Evolutionary conservation across 306 rosid genomes (phyloP), one percentile per base, ranked within the genome.

Genomic region (Myrica gale): DNA sequence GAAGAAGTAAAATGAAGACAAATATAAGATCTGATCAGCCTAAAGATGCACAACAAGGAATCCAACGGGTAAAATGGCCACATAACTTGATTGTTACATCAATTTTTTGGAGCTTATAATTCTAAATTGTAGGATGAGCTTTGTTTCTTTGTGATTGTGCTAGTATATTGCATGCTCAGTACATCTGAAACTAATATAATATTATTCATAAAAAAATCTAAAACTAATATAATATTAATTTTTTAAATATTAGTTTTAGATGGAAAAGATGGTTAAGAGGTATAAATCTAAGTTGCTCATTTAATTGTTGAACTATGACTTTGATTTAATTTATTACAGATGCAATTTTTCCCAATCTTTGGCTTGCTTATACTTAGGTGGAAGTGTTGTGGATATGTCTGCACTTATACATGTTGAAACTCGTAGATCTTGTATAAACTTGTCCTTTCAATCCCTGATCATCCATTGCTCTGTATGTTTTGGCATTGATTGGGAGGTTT

Each of bases 11-110:
- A 79, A 61, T 68, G 12, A 89, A 81, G 83, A 74, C 85, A 26
- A 79, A 81, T 77, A 86, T 87, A 80, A 84, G 97, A 77, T 88
- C 89, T 78, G 89, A 95, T 87, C 99, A 95, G 80, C 99, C 99
- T 48, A 88, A 87, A 73, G 99, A 90, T 89, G 97, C 99, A 55
- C 99, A 88, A 81, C 89, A 92, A 81, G 99, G 99, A 75, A 78
- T 95, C 77, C 91, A 90, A 81, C 93, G 90, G 97, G 98, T 94
- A 83, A 82, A 71, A 47, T 69, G 62, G 73, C 12, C 44, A 53
- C 65, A 9, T 73, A 26, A 26, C 52, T 41, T 43, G 55, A 53
- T 60, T 41, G 61, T 63, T 76, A 65, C 21, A 43, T 69, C 47
- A 42, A 56, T 77, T 57, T 76, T 68, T 60, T 39, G 17, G 50